Base-by-base conservation (phyloP, 192 early-diverging fungal species). In the Coemansia asiatica region DNA sequence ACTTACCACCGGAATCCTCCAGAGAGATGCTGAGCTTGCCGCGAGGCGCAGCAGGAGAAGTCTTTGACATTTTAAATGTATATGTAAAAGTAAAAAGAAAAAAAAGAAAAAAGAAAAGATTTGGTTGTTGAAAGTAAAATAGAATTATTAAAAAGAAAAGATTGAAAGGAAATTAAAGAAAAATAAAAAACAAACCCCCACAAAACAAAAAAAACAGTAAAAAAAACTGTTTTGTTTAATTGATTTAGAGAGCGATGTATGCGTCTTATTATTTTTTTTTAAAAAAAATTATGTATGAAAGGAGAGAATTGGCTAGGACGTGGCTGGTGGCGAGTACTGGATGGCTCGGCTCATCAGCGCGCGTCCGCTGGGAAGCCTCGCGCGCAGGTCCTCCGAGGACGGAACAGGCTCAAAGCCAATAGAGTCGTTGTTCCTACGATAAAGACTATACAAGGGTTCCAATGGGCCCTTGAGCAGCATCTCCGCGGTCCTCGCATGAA, bases 341-440 rank as follows among this genome's bases (percentile, higher is more conserved):
- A 75, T 29, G 1, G 70, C 63, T 15, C 68, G 70, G 64, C 78
- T 81, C 26, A 81, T 55, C 19, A 82, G 63, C 1, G 80, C 33
- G 4, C 80, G 70, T 26, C 80, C 80, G 9, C 75, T 70, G 8
- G 80, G 80, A 29, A 82, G 62, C 12, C 65, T 53, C 13, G 68
- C 68, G 0, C 70, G 80, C 67, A 82, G 56, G 25, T 82, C 80
- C 29, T 76, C 74, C 2, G 80, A 71, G 21, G 74, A 71, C 13
- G 80, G 80, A 13, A 82, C 71, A 0, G 60, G 51, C 58, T 82
- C 80, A 61, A 82, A 74, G n/a, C 80, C 75, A 67, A 82, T 77
- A 10, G 75, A 67, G 58, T 82, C 80, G 63, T 82, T 82, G 60
- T 82, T 82, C 54, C 80, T 75, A 13, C 71, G 67, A 51, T 82